A percentile compares a stretch with the other conserved stretches of the same genome.
These are phyloP conservation scores for Lophiotrema nucula DNA, from an alignment of 495 filamentous ascomycete species.

Conservation along the genomic window DNA sequence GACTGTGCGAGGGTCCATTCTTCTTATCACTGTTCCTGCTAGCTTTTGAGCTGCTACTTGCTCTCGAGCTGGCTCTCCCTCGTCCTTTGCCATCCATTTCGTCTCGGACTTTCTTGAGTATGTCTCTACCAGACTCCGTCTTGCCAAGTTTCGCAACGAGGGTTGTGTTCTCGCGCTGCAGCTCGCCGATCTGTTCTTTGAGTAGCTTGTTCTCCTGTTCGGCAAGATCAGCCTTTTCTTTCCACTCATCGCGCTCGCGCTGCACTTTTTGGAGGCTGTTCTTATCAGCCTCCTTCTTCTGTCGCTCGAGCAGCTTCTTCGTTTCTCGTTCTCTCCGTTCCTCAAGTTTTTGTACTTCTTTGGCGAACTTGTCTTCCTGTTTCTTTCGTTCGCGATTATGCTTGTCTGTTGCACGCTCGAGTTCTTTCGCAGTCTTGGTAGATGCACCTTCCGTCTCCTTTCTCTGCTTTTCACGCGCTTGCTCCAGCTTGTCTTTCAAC, in stretches of 20 bases:
- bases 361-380: constrained; percentile 63
- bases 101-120: constrained; percentile 38
- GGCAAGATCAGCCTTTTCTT: constrained; percentile 33
- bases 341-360: constrained; percentile 63
- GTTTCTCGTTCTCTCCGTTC: constrained; percentile 47
- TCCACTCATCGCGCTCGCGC: constrained; percentile 43
- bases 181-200: constrained; percentile 40
- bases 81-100: constrained; percentile 27
- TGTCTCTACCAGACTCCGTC: constrained; percentile 40
- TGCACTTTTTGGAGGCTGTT: constrained; percentile 28
- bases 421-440: constrained; percentile 44
- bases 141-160: constrained; percentile 54
- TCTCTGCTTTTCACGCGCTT: constrained; percentile 47
- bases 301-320: constrained; percentile 38
- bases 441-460: constrained; percentile 53
- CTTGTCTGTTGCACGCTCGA: constrained; percentile 56
- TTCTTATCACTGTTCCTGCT: background rate
- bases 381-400: constrained; percentile 60
- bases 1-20: background rate
- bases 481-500: constrained; percentile 65
- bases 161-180: constrained; percentile 48
- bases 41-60: constrained; percentile 15
- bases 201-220: constrained; percentile 41
- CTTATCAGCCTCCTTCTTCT: constrained; percentile 41
- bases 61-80: constrained; percentile 26